Evolutionary conservation across 1,139 yeast species (phyloP).

Genomic region (Zygosaccharomyces pseudobailii): DNA sequence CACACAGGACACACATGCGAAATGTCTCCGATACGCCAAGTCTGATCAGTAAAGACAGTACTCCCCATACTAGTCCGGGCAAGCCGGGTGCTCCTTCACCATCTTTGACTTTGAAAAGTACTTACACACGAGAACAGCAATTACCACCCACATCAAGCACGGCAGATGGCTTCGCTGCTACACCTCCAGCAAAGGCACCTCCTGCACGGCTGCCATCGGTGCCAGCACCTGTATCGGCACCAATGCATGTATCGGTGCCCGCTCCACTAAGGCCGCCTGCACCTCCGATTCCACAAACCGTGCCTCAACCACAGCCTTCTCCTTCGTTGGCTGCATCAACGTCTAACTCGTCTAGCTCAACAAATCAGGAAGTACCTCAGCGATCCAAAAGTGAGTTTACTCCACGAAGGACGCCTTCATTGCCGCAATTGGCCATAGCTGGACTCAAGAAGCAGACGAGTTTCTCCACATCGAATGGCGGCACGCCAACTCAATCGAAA

Average conservation of each 20-base stretch:
- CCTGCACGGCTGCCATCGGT: neutral
- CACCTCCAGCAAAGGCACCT: neutral
- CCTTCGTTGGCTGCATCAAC: neutral
- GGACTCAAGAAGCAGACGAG: conserved; percentile 28
- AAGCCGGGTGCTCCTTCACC: conserved; percentile 7
- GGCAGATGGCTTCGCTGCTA: conserved; percentile 1
- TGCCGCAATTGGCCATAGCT: conserved; percentile 29
- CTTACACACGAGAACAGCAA: neutral
- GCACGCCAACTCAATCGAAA: conserved; percentile 21
- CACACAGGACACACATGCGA: conserved; percentile 24
- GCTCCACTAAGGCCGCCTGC: neutral
- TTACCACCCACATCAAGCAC: neutral
- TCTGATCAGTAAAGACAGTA: conserved; percentile 25
- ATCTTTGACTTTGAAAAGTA: neutral
- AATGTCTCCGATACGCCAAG: conserved; percentile 31
- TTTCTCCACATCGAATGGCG: conserved; percentile 17
- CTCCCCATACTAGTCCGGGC: conserved; percentile 26
- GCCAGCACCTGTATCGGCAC: conserved; percentile 3
- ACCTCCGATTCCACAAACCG: neutral
- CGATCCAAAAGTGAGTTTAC: conserved; percentile 20
- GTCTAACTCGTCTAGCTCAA: conserved; percentile 3
- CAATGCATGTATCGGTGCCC: neutral
- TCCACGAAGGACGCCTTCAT: conserved; percentile 27
- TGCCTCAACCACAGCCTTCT: neutral
- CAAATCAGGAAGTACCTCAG: conserved; percentile 3